Percentiles rank a stretch among this genome's conserved stretches.
phyloP scores from a whole-genome alignment of 208 protist species.

The Herpetomonas tarakana region DNA sequence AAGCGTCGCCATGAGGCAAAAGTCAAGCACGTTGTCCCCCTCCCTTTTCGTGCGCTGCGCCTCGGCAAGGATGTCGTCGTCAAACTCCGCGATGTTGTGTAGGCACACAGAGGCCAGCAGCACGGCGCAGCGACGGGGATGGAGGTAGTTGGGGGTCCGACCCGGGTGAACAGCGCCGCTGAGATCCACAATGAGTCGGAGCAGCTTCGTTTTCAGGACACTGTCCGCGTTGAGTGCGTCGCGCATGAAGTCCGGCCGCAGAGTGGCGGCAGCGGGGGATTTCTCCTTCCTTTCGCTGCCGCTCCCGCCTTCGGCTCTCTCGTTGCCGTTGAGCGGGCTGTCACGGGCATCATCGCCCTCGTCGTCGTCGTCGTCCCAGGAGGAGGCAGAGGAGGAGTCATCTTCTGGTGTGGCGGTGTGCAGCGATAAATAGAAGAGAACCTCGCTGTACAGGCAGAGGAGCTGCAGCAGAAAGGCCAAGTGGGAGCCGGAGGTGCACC shows the following conservation, averaged over 20 bases:
- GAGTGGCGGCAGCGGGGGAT: not conserved
- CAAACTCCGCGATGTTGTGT: not conserved
- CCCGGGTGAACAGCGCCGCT: not conserved
- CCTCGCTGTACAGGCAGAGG: slow-evolving; percentile 8
- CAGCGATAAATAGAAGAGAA: slow-evolving; percentile 7
- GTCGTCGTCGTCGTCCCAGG: not conserved
- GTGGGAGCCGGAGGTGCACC: no score
- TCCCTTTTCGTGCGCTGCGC: not conserved
- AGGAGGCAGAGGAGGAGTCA: not conserved
- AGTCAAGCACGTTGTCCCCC: not conserved
- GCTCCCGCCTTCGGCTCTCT: no score
- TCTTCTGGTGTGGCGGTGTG: not conserved
- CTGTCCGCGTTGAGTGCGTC: not conserved
- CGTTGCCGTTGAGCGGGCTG: not conserved
- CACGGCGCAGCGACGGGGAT: not conserved
- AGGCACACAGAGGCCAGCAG: not conserved
- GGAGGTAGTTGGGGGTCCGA: not conserved
- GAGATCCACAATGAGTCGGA: not conserved
- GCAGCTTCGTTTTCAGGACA: not conserved
- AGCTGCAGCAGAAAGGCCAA: not conserved
- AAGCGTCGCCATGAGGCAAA: not conserved
- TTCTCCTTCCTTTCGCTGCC: no score
- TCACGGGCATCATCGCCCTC: not conserved
- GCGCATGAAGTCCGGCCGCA: not conserved
- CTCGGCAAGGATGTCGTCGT: not conserved